Evolutionary conservation across 192 early-diverging fungal species (phyloP), one percentile per base, ranked within the genome.

Genomic region (Ambispora gerdemannii): DNA sequence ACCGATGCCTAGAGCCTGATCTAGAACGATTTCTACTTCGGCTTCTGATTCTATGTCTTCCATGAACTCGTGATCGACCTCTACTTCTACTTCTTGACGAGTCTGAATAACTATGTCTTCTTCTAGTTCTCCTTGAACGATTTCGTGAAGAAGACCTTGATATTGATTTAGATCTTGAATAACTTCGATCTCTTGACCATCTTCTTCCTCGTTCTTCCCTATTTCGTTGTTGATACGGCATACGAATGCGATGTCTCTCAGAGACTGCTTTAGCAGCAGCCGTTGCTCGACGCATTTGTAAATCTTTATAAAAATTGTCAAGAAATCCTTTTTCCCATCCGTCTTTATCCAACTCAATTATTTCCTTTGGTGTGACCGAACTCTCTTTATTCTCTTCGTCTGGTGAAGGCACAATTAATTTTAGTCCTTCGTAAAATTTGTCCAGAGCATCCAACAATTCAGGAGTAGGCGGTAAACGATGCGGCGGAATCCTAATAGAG

Each of bases 341-440:
- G 31, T 70, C 53, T 30, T 70, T 70, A 22, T 70, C 67, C 27
- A 70, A 32, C 7, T 70, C 28, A 58, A 25, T 58, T 33, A 52
- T 63, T 17, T 32, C 19, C 3, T 65, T 65, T 28, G 17, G 25
- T 17, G 22, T 43, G 30, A 22, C 8, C 34, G 28, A 24, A 20
- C 25, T 50, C 4, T 19, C 19, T 27, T 58, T 34, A 36, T 70
- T 34, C 17, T 30, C 67, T 15, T 56, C 67, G 34, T 70, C 55
- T n/a, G 30, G 7, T 4, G 52, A 38, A 32, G 24, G 24, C 24
- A 52, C 65, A 30, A 70, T 58, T 38, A 55, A 27, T 13, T 58
- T 34, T 25, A 70, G 50, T n/a, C 67, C 67, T 70, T 70, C 67
- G 43, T 70, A 70, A 56, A 70, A 70, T 58, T 56, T 70, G 27